A percentile compares a stretch with the other conserved stretches of the same genome.
These are phyloP conservation scores for Beauveria sp. DNA, from an alignment of 2,329 filamentous ascomycete species.

Conservation along the genomic window DNA sequence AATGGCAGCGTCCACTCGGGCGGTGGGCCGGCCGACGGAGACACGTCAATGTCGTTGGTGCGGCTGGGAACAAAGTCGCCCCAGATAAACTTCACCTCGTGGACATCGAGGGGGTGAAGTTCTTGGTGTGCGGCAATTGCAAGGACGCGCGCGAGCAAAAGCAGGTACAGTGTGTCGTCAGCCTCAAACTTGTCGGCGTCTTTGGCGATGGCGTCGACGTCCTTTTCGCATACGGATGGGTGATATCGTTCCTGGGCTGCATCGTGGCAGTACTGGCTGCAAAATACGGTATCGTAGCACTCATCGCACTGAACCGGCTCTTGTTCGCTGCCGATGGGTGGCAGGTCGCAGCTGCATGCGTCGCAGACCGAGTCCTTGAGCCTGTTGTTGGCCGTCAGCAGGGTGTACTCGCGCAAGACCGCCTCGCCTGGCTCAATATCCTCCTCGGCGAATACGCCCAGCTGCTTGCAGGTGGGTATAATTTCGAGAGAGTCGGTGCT, in stretches of 20 bases:
- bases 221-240: slow-evolving; percentile 57
- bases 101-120: slow-evolving; percentile 54
- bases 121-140: slow-evolving; percentile 57
- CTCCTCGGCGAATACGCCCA: slow-evolving; percentile 82
- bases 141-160: slow-evolving; percentile 54
- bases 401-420: slow-evolving; percentile 73
- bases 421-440: slow-evolving; percentile 70
- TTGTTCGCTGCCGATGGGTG: slow-evolving; percentile 44
- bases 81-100: slow-evolving; percentile 61
- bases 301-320: slow-evolving; percentile 49
- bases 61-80: slow-evolving; percentile 53
- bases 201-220: slow-evolving; percentile 58
- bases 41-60: slow-evolving; percentile 46
- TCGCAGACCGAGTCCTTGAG: slow-evolving; percentile 84
- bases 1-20: slow-evolving; percentile 66
- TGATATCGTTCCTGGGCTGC: slow-evolving; percentile 54
- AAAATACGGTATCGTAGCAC: slow-evolving; percentile 61
- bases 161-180: slow-evolving; percentile 53
- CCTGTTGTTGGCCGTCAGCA: slow-evolving; percentile 83
- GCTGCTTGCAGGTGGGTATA: slow-evolving; percentile 59
- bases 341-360: slow-evolving; percentile 71
- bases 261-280: slow-evolving; percentile 50
- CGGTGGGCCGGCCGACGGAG: slow-evolving; percentile 47
- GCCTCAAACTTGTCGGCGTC: slow-evolving; percentile 53
- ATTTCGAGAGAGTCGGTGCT: slow-evolving; percentile 41